These are phyloP conservation scores for Tetrapisispora fleetii DNA, from an alignment of 805 yeast genomes.

Conservation along the genomic window DNA sequence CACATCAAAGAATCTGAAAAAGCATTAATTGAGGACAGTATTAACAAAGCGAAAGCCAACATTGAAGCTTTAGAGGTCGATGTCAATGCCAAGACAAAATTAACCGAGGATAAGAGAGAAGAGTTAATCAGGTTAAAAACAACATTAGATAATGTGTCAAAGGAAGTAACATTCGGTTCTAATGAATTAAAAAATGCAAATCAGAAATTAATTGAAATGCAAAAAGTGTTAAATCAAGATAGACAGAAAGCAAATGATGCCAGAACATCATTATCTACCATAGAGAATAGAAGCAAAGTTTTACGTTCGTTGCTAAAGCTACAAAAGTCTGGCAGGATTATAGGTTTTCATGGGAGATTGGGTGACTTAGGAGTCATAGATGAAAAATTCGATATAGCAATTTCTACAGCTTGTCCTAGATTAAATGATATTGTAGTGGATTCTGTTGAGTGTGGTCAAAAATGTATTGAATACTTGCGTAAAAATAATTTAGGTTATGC, in stretches of 20 bases:
- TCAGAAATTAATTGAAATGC: conserved; percentile 42
- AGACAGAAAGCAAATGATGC: conserved; percentile 65
- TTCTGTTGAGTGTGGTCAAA: conserved; percentile 57
- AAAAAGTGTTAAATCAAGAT: conserved; percentile 39
- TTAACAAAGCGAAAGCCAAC: conserved; percentile 35
- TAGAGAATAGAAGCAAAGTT: conserved; percentile 65
- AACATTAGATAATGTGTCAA: conserved; percentile 39
- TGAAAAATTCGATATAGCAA: conserved; percentile 80
- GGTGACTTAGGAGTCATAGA: conserved; percentile 93
- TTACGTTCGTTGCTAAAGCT: conserved; percentile 57
- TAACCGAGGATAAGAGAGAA: conserved; percentile 41
- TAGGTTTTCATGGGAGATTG: conserved; percentile 80
- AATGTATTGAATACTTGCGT: conserved; percentile 73
- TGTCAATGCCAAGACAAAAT: conserved; percentile 36
- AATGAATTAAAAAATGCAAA: conserved; percentile 44
- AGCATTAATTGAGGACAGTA: conserved; percentile 44
- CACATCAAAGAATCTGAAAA: conserved; percentile 57
- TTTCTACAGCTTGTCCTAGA: conserved; percentile 89
- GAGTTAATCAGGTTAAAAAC: conserved; percentile 37
- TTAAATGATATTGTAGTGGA: conserved; percentile 92
- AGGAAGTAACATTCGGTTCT: conserved; percentile 51
- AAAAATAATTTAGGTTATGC: conserved; percentile 82
- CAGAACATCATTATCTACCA: conserved; percentile 41
- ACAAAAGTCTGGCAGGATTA: conserved; percentile 69
- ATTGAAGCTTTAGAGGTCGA: conserved; percentile 36